Evolutionary conservation across 2,329 filamentous ascomycete species (phyloP).

Genomic region (Parasarocladium wereldwijsianum): DNA sequence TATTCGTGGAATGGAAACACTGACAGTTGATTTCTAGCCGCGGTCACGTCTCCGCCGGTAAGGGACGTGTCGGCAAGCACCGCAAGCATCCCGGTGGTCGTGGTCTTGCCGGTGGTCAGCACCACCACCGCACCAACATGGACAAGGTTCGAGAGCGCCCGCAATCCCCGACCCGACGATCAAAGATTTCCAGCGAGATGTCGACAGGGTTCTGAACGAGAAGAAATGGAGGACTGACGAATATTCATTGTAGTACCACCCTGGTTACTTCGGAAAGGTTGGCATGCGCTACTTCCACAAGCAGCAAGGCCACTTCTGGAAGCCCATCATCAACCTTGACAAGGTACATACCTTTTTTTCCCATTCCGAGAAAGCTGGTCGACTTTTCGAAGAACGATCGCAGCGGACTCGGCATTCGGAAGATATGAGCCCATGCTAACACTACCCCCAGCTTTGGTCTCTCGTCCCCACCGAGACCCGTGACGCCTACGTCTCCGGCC

Average conservation of each 20-base stretch:
- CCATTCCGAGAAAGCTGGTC: too few species aligned
- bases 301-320: constrained; percentile 92
- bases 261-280: constrained; percentile 98
- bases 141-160: constrained; percentile 58
- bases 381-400: constrained; percentile 5
- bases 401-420: too few species aligned
- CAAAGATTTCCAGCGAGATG: neutral
- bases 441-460: constrained; percentile 62
- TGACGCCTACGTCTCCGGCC: constrained; percentile 72
- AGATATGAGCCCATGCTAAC: too few species aligned
- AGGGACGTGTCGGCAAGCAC: constrained; percentile 98
- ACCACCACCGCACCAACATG: constrained; percentile 54
- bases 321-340: constrained; percentile 96
- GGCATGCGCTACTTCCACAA: constrained; percentile 97
- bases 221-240: constrained; percentile 13
- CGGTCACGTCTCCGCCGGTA: constrained; percentile 95
- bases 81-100: constrained; percentile 76
- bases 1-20: constrained; percentile 5
- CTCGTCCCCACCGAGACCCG: constrained; percentile 88
- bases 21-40: constrained; percentile 40
- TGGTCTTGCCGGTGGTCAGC: constrained; percentile 95
- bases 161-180: constrained; percentile 6
- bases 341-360: constrained; percentile 46
- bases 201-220: constrained; percentile 3
- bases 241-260: constrained; percentile 62